Evolutionary conservation across 257 asterid species (phyloP).

Genomic region (Solanum raphanifolium): DNA sequence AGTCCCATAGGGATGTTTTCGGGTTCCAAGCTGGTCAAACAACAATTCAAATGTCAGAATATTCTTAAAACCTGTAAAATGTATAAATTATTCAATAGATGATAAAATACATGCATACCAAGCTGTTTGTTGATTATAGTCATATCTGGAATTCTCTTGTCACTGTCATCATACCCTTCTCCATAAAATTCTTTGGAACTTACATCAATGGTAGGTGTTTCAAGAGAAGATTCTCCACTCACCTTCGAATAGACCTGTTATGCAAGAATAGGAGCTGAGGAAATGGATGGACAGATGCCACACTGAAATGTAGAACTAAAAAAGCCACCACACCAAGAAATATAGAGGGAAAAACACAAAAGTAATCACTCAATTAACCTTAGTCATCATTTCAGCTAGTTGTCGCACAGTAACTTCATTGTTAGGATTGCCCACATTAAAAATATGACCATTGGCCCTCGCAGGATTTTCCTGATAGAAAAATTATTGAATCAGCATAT

Average conservation of each 20-base stretch:
- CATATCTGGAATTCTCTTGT: constrained; percentile 96
- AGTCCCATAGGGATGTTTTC: constrained; percentile 58
- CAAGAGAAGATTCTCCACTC: constrained; percentile 66
- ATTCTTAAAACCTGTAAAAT: not conserved
- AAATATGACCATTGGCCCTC: constrained; percentile 84
- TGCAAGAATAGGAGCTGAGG: not conserved
- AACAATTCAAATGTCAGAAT: not conserved
- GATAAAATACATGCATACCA: constrained; percentile 30
- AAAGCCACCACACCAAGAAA: not conserved
- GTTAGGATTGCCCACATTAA: constrained; percentile 90
- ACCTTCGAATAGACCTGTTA: constrained; percentile 73
- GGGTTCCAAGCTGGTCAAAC: constrained; percentile 53
- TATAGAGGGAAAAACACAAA: not conserved
- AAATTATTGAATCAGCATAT: constrained; percentile 9
- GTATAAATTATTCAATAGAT: not conserved
- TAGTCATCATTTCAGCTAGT: constrained; percentile 97
- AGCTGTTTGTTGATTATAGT: constrained; percentile 85
- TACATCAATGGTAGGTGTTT: constrained; percentile 61
- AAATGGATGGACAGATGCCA: not conserved
- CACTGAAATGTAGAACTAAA: not conserved
- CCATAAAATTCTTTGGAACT: constrained; percentile 93
- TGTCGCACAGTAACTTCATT: constrained; percentile 93
- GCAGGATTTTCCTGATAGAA: constrained; percentile 76
- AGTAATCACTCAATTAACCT: constrained; percentile 32
- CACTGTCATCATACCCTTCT: constrained; percentile 95